Conservation (phyloP, 2,329 filamentous ascomycete species). For the Penicillium glabrum region DNA sequence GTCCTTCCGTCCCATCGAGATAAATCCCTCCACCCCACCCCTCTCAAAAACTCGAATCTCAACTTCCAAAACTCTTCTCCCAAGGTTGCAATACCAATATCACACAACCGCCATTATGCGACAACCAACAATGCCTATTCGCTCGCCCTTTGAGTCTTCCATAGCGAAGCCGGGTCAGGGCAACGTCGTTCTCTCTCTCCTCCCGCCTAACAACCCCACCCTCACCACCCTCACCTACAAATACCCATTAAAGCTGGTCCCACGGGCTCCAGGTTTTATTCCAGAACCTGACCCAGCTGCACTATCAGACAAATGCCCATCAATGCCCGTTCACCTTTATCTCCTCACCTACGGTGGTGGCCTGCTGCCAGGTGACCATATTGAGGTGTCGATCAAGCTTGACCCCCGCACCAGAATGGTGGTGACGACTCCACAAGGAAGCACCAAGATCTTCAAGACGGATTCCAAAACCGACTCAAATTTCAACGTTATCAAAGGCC, state of each 20-base stretch:
- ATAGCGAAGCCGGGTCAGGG: constrained; percentile 76
- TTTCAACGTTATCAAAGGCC: constrained; percentile 27
- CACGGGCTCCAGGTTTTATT: constrained; percentile 67
- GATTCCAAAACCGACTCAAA: constrained; percentile 27
- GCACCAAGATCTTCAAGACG: constrained; percentile 95
- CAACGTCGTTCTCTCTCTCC: constrained; percentile 68
- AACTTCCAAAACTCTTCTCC: neutral
- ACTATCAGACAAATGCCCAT: constrained; percentile 29
- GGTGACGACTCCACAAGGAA: constrained; percentile 65
- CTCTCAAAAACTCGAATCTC: constrained; percentile 5
- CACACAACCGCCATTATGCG: constrained; percentile 16
- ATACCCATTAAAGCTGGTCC: constrained; percentile 92
- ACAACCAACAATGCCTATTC: constrained; percentile 34
- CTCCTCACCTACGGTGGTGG: constrained; percentile 93
- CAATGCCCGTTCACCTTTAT: constrained; percentile 73
- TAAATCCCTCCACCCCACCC: constrained; percentile 7
- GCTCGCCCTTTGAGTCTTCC: constrained; percentile 75
- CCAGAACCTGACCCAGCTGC: constrained; percentile 43
- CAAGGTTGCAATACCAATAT: neutral
- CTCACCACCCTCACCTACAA: constrained; percentile 79
- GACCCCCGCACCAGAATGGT: constrained; percentile 64
- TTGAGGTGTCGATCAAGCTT: constrained; percentile 70
- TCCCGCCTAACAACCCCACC: constrained; percentile 70
- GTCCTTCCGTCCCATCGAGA: neutral
- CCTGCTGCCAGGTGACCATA: constrained; percentile 80